These are phyloP conservation scores for Mycena floridula DNA, from an alignment of 768 basidiomycete species.

Conservation along the genomic window DNA sequence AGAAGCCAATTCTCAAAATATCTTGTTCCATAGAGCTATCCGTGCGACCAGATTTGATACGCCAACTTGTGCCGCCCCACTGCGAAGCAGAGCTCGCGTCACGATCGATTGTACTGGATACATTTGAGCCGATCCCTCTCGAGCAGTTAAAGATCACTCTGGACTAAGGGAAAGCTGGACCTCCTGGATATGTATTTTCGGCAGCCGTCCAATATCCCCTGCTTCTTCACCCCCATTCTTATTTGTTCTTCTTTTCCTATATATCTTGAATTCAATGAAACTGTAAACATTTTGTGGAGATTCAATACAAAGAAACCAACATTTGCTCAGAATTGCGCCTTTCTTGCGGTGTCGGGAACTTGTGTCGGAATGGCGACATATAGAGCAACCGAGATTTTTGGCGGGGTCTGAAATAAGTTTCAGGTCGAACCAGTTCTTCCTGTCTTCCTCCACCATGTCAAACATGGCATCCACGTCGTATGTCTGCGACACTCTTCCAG, in stretches of 20 bases:
- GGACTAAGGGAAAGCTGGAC: slow-evolving; percentile 65
- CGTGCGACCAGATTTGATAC: slow-evolving; percentile 90
- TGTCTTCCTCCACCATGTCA: slow-evolving; percentile 4
- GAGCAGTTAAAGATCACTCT: slow-evolving; percentile 92
- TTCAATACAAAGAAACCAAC: too few relatives aligned
- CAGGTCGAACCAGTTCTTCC: slow-evolving; percentile 8
- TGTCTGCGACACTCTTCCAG: slow-evolving; percentile 69
- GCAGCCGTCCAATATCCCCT: slow-evolving; percentile 1
- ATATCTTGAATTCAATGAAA: slow-evolving; percentile 43
- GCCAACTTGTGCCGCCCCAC: slow-evolving; percentile 84
- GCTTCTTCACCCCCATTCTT: background rate
- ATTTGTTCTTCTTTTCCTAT: slow-evolving; percentile 17
- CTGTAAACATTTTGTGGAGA: slow-evolving; percentile 9
- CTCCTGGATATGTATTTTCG: slow-evolving; percentile 3
- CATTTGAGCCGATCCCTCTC: slow-evolving; percentile 95
- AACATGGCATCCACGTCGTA: slow-evolving; percentile 24
- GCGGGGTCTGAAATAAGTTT: background rate
- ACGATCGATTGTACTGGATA: slow-evolving; percentile 81
- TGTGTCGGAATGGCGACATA: slow-evolving; percentile 35
- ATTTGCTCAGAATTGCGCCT: too few relatives aligned
- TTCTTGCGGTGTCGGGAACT: slow-evolving; percentile 1
- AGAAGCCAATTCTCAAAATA: slow-evolving; percentile 1
- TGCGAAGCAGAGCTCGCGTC: slow-evolving; percentile 85
- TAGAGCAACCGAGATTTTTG: slow-evolving; percentile 24
- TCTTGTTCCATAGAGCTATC: slow-evolving; percentile 68